A percentile compares a stretch with the other conserved stretches of the same genome.
Evolutionary conservation across 108 stramenopile species (phyloP).

Genomic region (Cylindrotheca fusiformis): DNA sequence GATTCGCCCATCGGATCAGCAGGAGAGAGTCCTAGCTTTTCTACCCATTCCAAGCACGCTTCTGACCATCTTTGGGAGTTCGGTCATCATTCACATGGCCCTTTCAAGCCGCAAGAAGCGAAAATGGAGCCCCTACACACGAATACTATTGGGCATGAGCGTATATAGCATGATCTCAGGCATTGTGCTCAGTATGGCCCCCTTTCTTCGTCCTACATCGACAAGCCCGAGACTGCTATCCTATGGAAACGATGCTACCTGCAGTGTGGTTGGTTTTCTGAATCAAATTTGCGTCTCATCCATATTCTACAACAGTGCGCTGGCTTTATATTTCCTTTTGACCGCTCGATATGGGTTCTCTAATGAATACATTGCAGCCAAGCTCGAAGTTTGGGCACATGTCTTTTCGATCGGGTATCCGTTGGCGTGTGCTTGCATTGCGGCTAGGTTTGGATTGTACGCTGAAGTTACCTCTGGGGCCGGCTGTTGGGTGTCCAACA

Average conservation of each 20-base stretch:
- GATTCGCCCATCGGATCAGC: not conserved
- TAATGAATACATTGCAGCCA: not conserved
- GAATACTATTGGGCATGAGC: constrained; percentile 10
- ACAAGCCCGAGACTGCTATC: not conserved
- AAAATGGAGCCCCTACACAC: constrained; percentile 4
- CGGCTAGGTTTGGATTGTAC: not conserved
- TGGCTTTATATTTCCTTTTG: constrained; percentile 15
- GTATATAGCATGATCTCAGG: not conserved
- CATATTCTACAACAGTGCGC: constrained; percentile 13
- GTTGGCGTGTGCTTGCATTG: not conserved
- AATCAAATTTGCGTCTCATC: constrained; percentile 1
- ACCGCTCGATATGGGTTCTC: constrained; percentile 4
- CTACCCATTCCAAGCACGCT: constrained; percentile 1
- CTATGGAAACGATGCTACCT: constrained; percentile 16
- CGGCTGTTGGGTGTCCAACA: not conserved
- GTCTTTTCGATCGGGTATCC: constrained; percentile 2
- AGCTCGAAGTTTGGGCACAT: constrained; percentile 1
- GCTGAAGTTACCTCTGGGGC: not conserved
- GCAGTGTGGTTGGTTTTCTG: constrained; percentile 17
- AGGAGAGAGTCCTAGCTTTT: not conserved
- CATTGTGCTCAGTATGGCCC: not conserved
- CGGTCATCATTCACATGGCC: constrained; percentile 3
- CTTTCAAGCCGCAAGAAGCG: not conserved
- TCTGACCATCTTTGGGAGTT: constrained; percentile 1
- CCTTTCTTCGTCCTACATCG: constrained; percentile 1